Evolutionary conservation across 2,329 filamentous ascomycete species (phyloP).

Genomic region (Metarhizium humberi): DNA sequence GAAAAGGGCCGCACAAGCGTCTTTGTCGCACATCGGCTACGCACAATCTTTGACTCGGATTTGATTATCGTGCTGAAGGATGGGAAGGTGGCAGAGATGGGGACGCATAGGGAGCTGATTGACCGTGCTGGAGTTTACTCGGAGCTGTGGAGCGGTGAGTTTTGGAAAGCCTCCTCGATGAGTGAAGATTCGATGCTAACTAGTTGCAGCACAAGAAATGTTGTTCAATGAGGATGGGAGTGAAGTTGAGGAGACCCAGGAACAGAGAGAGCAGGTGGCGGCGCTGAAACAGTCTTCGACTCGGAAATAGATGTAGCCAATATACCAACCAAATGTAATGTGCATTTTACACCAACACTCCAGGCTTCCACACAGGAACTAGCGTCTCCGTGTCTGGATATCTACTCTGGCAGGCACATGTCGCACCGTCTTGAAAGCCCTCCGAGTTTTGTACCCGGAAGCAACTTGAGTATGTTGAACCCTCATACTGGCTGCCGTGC

Average conservation of each 20-base stretch:
- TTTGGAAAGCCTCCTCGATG: not conserved
- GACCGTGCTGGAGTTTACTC: conserved; percentile 73
- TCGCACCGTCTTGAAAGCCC: too few relatives aligned
- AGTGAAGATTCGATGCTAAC: not conserved
- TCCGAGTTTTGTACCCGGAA: too few relatives aligned
- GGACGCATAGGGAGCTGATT: conserved; percentile 78
- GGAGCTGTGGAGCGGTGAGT: conserved; percentile 80
- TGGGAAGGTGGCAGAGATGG: conserved; percentile 78
- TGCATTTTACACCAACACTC: not conserved
- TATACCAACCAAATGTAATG: not conserved
- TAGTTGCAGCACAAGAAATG: conserved; percentile 48
- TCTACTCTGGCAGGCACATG: too few relatives aligned
- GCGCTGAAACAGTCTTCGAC: not conserved
- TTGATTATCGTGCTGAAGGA: conserved; percentile 84
- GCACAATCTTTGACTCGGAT: conserved; percentile 90
- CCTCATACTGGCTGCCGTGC: too few relatives aligned
- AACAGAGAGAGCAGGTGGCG: conserved; percentile 7
- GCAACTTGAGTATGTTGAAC: too few relatives aligned
- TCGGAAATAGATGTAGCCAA: not conserved
- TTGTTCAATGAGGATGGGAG: conserved; percentile 40
- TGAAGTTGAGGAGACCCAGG: conserved; percentile 26
- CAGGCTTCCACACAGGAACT: too few relatives aligned
- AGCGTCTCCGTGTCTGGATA: too few relatives aligned
- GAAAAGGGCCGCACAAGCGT: conserved; percentile 87
- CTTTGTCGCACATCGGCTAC: conserved; percentile 84